Percentiles rank a stretch among this genome's conserved stretches.
These are phyloP conservation scores for Medicago lupulina DNA, from an alignment of 306 rosid species.

Conservation along the genomic window DNA sequence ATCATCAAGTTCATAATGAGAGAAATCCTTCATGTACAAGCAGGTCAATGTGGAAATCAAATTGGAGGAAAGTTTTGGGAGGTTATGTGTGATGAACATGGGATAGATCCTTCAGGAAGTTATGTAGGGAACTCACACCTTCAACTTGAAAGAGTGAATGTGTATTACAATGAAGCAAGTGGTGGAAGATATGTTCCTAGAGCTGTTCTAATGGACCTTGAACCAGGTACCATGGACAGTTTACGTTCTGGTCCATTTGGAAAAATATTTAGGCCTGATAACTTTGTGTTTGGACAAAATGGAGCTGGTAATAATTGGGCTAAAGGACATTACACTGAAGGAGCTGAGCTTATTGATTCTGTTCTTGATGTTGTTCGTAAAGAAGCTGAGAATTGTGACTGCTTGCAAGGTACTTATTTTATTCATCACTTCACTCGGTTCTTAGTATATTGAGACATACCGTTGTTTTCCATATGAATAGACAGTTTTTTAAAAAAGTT, in stretches of 20 bases:
- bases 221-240: conserved; percentile 96
- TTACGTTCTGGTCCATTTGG: conserved; percentile 79
- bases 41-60: conserved; percentile 93
- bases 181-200: conserved; percentile 88
- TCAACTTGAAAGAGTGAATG: conserved; percentile 89
- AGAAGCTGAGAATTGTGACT: conserved; percentile 92
- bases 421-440: background rate
- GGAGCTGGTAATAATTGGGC: conserved; percentile 98
- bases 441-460: background rate
- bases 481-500: background rate
- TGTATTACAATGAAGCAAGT: conserved; percentile 85
- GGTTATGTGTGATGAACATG: conserved; percentile 91
- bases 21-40: conserved; percentile 91
- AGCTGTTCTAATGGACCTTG: conserved; percentile 89
- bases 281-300: conserved; percentile 86
- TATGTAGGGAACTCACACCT: conserved; percentile 67
- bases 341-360: conserved; percentile 86
- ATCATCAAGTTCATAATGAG: conserved; percentile 58
- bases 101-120: conserved; percentile 72
- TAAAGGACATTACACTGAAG: conserved; percentile 90
- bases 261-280: conserved; percentile 81
- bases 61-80: conserved; percentile 94
- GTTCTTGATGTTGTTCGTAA: conserved; percentile 94
- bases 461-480: background rate
- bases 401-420: conserved; percentile 75